Percentiles rank a stretch among this genome's conserved stretches.
These are phyloP conservation scores for Hypocrella siamensis DNA, from an alignment of 2,329 filamentous ascomycete genomes.

Conservation along the genomic window DNA sequence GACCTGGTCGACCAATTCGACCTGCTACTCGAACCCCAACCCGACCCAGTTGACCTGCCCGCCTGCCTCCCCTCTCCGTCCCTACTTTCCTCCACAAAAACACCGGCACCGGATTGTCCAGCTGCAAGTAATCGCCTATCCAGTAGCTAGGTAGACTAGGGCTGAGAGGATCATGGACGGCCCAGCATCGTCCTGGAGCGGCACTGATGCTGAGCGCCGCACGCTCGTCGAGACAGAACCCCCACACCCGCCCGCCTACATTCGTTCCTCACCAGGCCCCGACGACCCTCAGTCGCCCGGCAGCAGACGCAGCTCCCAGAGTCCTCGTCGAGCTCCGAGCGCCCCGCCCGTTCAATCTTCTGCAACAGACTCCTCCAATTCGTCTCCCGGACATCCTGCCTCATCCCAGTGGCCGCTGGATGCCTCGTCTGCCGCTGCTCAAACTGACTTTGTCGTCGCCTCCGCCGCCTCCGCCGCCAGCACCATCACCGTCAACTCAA, in stretches of 20 bases:
- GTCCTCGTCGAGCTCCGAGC: constrained; percentile 44
- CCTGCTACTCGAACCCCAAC: no score
- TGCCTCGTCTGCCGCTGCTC: constrained; percentile 28
- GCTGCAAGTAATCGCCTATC: no score
- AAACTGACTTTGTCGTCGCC: constrained; percentile 30
- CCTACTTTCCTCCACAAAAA: no score
- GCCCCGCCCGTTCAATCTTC: constrained; percentile 35
- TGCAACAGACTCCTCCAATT: constrained; percentile 31
- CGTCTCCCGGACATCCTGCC: constrained; percentile 30
- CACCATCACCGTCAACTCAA: constrained; percentile 9
- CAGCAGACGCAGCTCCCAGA: constrained; percentile 49
- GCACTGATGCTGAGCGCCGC: constrained; percentile 39
- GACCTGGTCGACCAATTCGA: no score
- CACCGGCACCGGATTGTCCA: no score
- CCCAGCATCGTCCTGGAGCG: constrained; percentile 25
- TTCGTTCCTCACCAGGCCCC: constrained; percentile 30
- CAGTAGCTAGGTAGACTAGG: no score
- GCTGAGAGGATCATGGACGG: constrained; percentile 28
- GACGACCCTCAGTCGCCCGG: constrained; percentile 42
- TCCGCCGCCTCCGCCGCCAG: no score
- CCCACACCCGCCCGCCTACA: constrained; percentile 18
- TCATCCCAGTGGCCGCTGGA: constrained; percentile 24
- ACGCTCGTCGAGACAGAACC: constrained; percentile 48
- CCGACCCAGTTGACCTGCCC: no score
- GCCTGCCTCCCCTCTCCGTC: no score